These are phyloP conservation scores for Russula olivacea DNA, from an alignment of 768 basidiomycete genomes.

Conservation along the genomic window DNA sequence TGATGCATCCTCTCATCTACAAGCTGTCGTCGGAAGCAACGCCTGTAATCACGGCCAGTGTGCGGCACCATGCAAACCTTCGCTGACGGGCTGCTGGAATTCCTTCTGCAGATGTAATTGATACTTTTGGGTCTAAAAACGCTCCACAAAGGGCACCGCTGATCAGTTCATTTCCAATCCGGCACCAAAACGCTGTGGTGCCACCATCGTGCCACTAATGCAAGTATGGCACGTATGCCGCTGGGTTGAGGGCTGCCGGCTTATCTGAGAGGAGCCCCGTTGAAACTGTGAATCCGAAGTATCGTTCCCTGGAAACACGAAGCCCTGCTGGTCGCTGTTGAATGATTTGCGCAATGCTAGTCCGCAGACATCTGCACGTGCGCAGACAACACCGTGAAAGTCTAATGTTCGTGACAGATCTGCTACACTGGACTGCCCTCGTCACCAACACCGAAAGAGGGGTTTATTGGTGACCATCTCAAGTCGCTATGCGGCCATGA, in stretches of 20 bases:
- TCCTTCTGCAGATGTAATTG: neutral
- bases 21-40: neutral
- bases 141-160: neutral
- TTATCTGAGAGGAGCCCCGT: neutral
- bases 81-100: neutral
- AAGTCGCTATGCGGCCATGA: conserved; percentile 46
- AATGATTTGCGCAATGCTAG: neutral
- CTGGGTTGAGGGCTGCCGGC: neutral
- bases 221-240: neutral
- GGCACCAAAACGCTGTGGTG: neutral
- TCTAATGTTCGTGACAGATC: neutral
- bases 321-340: neutral
- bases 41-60: neutral
- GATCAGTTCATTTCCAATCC: conserved; percentile 4
- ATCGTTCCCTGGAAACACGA: neutral
- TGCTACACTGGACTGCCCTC: conserved; percentile 7
- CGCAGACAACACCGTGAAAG: neutral
- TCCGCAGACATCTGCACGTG: neutral
- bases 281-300: neutral
- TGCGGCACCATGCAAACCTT: neutral
- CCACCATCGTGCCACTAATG: neutral
- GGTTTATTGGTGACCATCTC: conserved; percentile 67
- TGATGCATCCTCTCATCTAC: too few species aligned
- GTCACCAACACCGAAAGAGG: conserved; percentile 66
- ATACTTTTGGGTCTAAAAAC: neutral